A percentile compares a stretch with the other conserved stretches of the same genome.
Evolutionary conservation across 2,329 filamentous ascomycete species (phyloP).

Genomic region (Diatrype stigma): DNA sequence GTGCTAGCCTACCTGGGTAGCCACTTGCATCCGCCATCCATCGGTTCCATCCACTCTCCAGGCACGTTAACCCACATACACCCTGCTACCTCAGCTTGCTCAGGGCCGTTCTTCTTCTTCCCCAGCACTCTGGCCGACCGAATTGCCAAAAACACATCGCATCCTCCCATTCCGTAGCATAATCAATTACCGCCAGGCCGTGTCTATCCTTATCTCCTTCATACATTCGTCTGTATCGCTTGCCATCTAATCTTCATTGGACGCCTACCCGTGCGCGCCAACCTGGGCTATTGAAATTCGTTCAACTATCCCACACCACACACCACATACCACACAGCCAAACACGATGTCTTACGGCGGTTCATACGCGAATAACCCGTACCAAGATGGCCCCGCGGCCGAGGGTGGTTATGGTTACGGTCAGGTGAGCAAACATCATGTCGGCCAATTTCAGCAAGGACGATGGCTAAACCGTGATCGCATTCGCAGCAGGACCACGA

Average conservation of each 20-base stretch:
- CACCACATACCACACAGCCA: background rate
- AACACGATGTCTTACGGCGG: slow-evolving; percentile 53
- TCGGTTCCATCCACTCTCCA: too few species aligned
- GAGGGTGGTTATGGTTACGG: slow-evolving; percentile 42
- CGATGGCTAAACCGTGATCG: background rate
- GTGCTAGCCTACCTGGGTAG: too few species aligned
- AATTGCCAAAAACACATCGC: background rate
- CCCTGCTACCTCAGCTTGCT: too few species aligned
- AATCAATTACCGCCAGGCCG: background rate
- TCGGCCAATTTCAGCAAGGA: slow-evolving; percentile 15
- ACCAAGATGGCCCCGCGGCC: slow-evolving; percentile 48
- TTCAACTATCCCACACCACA: too few species aligned
- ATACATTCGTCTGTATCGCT: background rate
- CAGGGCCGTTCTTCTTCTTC: too few species aligned
- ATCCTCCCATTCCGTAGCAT: background rate
- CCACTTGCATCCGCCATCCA: too few species aligned
- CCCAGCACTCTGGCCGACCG: too few species aligned
- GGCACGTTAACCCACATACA: too few species aligned
- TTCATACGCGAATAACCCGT: slow-evolving; percentile 61
- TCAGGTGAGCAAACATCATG: slow-evolving; percentile 34
- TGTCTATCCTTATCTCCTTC: background rate
- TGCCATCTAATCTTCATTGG: background rate
- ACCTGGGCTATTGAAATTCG: background rate
- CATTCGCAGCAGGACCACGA: slow-evolving; percentile 39
- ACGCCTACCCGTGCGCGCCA: background rate